Conservation (phyloP, 768 basidiomycete species). For the Trametes meyenii region DNA sequence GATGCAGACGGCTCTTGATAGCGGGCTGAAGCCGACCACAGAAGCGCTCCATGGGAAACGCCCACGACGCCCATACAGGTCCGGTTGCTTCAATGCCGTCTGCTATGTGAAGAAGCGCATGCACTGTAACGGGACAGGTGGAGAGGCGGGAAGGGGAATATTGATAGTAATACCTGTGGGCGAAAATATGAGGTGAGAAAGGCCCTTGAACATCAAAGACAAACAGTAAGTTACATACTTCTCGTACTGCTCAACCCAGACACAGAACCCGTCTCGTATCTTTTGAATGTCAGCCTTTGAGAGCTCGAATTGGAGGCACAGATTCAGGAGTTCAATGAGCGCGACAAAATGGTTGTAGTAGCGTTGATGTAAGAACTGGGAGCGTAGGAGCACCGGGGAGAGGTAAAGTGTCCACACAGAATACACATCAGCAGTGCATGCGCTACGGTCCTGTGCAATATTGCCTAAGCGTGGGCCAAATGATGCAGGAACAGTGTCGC, state of each 20-base stretch:
- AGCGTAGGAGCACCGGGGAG: constrained; percentile 40
- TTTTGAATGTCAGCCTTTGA: constrained; percentile 29
- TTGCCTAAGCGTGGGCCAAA: constrained; percentile 39
- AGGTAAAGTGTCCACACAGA: constrained; percentile 43
- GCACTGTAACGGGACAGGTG: constrained; percentile 35
- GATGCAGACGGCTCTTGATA: constrained; percentile 19
- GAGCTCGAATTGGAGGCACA: constrained; percentile 40
- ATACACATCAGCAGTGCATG: constrained; percentile 30
- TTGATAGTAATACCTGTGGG: constrained; percentile 33
- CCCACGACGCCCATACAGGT: constrained; percentile 31
- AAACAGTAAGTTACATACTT: constrained; percentile 22
- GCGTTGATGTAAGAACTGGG: constrained; percentile 31
- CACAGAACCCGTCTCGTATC: constrained; percentile 36
- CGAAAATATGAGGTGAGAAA: not conserved
- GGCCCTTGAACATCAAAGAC: not conserved
- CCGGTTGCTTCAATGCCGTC: constrained; percentile 27
- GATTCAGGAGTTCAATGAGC: constrained; percentile 40
- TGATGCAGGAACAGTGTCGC: constrained; percentile 40
- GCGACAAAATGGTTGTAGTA: constrained; percentile 46
- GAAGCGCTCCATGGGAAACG: constrained; percentile 32
- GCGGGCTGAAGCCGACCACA: constrained; percentile 26
- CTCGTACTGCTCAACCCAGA: constrained; percentile 38
- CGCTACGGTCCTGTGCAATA: constrained; percentile 27
- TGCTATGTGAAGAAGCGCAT: constrained; percentile 34
- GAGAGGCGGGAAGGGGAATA: constrained; percentile 24